phyloP scores from a whole-genome alignment of 768 basidiomycete species.

The Hypholoma sublateritium region DNA sequence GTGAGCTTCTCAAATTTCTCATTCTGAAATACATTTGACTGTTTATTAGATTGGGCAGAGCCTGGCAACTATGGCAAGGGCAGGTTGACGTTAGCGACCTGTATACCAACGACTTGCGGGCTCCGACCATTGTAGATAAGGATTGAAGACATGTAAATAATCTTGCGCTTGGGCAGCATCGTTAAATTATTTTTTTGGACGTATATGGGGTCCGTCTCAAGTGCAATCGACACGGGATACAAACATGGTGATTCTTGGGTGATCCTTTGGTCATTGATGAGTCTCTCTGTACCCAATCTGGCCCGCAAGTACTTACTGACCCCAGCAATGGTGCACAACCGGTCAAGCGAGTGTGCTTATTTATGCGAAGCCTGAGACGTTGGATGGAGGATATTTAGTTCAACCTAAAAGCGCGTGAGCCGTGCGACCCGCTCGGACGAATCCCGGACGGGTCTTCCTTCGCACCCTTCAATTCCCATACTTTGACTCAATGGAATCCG shows the following conservation, averaged over 20 bases:
- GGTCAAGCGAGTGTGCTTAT: too few species aligned
- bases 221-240: too few species aligned
- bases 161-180: not conserved
- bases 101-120: conserved; percentile 20
- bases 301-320: too few species aligned
- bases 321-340: too few species aligned
- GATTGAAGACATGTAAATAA: not conserved
- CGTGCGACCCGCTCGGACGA: conserved; percentile 20
- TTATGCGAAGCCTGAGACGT: too few species aligned
- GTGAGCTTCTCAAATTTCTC: conserved; percentile 1
- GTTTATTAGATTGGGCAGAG: conserved; percentile 11
- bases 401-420: not conserved
- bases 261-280: too few species aligned
- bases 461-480: not conserved
- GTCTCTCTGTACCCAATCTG: too few species aligned
- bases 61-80: conserved; percentile 18
- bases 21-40: not conserved
- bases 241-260: too few species aligned
- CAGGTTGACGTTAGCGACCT: conserved; percentile 13
- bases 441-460: conserved; percentile 14
- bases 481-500: too few species aligned
- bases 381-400: too few species aligned
- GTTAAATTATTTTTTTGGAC: not conserved
- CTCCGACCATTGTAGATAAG: not conserved
- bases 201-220: not conserved